phyloP scores from a whole-genome alignment of 1,139 yeast species.

The Wickerhamomyces sp. region DNA sequence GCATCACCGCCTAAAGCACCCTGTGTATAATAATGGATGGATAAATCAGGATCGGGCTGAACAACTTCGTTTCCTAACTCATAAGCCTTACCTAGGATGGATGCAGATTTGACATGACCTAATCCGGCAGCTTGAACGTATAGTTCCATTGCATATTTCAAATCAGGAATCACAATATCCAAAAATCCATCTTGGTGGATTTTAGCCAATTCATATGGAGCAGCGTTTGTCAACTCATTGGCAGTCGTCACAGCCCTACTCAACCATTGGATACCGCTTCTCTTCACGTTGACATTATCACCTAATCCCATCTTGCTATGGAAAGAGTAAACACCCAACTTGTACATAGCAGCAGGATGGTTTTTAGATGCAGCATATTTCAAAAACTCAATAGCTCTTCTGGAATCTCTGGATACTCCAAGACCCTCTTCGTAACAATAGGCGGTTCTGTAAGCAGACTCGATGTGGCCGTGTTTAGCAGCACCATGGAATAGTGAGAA shows the following conservation, averaged over 20 bases:
- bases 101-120: conserved; percentile 78
- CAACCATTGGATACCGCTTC: conserved; percentile 90
- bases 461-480: conserved; percentile 89
- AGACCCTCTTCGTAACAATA: conserved; percentile 90
- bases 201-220: conserved; percentile 88
- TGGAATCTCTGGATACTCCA: conserved; percentile 85
- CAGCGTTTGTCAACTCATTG: conserved; percentile 79
- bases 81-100: conserved; percentile 75
- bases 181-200: conserved; percentile 79
- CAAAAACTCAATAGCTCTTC: conserved; percentile 78
- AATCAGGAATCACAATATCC: conserved; percentile 83
- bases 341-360: conserved; percentile 95
- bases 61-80: conserved; percentile 76
- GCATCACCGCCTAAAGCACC: conserved; percentile 90
- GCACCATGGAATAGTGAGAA: conserved; percentile 77
- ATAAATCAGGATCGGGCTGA: conserved; percentile 76
- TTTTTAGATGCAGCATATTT: conserved; percentile 86
- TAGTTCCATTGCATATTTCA: conserved; percentile 78
- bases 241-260: conserved; percentile 83
- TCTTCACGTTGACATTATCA: conserved; percentile 62
- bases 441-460: conserved; percentile 87
- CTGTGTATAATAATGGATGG: conserved; percentile 88
- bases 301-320: conserved; percentile 81
- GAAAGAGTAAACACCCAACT: conserved; percentile 81
- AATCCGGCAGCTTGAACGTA: conserved; percentile 87